These are phyloP conservation scores for Ilyonectria destructans DNA, from an alignment of 2,329 filamentous ascomycete species.

Conservation along the genomic window DNA sequence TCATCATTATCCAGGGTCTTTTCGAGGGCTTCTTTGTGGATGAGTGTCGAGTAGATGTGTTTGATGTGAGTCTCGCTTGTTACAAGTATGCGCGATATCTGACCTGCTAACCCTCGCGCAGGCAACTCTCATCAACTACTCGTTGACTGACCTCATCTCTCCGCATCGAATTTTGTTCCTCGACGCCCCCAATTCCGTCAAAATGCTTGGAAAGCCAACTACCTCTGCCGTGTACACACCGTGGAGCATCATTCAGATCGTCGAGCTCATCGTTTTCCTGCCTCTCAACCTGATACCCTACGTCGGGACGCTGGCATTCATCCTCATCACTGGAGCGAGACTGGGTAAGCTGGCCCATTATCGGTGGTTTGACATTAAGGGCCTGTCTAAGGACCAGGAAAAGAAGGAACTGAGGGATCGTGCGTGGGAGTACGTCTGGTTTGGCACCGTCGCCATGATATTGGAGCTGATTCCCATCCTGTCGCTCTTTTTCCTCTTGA, in stretches of 20 bases:
- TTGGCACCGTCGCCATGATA: conserved; percentile 87
- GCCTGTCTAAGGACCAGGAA: conserved; percentile 81
- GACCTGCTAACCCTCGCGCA: conserved; percentile 51
- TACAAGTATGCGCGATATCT: neutral
- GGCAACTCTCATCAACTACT: conserved; percentile 83
- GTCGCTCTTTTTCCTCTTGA: conserved; percentile 95
- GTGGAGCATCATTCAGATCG: conserved; percentile 91
- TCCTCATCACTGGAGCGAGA: conserved; percentile 89
- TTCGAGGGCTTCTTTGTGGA: conserved; percentile 90
- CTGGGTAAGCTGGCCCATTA: conserved; percentile 92
- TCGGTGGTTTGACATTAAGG: conserved; percentile 88
- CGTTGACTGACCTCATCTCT: conserved; percentile 78
- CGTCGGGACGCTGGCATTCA: conserved; percentile 87
- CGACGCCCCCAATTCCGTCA: conserved; percentile 81
- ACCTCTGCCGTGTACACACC: conserved; percentile 85
- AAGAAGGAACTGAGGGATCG: conserved; percentile 79
- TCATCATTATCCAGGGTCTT: conserved; percentile 78
- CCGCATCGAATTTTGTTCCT: conserved; percentile 76
- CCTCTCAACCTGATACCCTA: conserved; percentile 91
- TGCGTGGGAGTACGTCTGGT: conserved; percentile 92
- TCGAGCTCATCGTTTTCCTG: conserved; percentile 84
- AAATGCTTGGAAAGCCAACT: conserved; percentile 87
- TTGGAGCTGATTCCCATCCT: conserved; percentile 91
- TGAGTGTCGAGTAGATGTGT: conserved; percentile 84
- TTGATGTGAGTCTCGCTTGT: conserved; percentile 75